These are phyloP conservation scores for Tetrahymena borealis DNA, from an alignment of 73 alveolate genomes.

Conservation along the genomic window DNA sequence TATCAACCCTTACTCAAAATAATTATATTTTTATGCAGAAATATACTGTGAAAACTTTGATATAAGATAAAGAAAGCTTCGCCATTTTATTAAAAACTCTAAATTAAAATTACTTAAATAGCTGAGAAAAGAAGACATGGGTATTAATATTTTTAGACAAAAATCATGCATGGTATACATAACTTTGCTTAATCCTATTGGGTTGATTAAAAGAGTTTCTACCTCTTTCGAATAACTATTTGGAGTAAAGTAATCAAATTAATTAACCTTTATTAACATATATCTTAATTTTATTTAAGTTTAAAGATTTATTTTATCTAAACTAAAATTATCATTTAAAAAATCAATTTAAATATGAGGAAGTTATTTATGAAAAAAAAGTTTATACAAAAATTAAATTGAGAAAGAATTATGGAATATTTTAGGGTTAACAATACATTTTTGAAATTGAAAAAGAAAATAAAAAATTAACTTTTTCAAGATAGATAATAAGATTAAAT, in stretches of 20 bases:
- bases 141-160: not conserved
- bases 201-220: not conserved
- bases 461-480: no score
- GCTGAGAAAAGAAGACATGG: not conserved
- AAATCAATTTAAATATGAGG: no score
- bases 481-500: no score
- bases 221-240: not conserved
- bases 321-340: no score
- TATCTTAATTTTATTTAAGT: not conserved
- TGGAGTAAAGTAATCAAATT: not conserved
- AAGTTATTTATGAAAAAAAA: no score
- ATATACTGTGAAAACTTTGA: not conserved
- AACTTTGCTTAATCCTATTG: not conserved
- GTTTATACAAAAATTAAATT: no score
- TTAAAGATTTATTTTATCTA: no score
- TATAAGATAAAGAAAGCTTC: not conserved
- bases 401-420: no score
- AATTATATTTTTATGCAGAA: not conserved
- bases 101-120: not conserved
- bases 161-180: not conserved
- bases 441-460: no score
- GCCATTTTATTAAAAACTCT: not conserved
- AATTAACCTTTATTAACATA: not conserved
- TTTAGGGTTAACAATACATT: no score
- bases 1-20: not conserved